Conservation (phyloP, 495 filamentous ascomycete genomes). For the Neohortaea acidophila region DNA sequence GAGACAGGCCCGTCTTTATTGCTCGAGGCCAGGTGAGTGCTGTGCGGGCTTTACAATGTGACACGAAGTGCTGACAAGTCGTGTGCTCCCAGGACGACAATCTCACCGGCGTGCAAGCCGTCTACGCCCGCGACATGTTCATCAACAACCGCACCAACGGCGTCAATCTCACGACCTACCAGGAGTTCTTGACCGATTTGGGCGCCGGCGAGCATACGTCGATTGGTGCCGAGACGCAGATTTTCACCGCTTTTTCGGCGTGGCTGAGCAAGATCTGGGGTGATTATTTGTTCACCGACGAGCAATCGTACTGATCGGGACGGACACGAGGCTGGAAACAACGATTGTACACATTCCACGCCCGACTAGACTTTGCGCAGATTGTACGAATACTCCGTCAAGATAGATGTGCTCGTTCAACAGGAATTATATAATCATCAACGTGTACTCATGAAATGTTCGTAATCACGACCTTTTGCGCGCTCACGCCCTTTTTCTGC, state of each 20-base stretch:
- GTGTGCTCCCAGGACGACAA: no score
- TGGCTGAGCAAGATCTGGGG: conserved; percentile 6
- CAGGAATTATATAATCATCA: no score
- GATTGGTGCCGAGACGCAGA: conserved; percentile 1
- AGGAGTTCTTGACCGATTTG: conserved; percentile 3
- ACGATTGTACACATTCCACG: no score
- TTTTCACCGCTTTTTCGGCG: neutral
- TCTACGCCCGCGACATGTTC: neutral
- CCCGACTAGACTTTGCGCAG: no score
- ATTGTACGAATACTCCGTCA: no score
- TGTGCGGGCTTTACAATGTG: no score
- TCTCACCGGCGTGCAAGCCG: neutral
- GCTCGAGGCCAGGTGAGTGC: conserved; percentile 2
- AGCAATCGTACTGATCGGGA: no score
- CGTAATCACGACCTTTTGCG: conserved; percentile 14
- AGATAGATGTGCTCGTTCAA: neutral
- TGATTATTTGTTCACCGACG: no score
- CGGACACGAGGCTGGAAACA: no score
- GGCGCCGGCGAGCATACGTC: conserved; percentile 5
- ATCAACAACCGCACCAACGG: neutral
- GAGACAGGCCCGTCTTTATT: conserved; percentile 1
- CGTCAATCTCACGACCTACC: neutral
- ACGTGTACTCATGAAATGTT: conserved; percentile 11
- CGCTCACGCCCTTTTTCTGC: conserved; percentile 16
- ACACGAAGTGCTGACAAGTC: no score